Percentiles rank a stretch among this genome's conserved stretches.
phyloP scores from a whole-genome alignment of 139 green algal species.

The Klebsormidium nitens region DNA sequence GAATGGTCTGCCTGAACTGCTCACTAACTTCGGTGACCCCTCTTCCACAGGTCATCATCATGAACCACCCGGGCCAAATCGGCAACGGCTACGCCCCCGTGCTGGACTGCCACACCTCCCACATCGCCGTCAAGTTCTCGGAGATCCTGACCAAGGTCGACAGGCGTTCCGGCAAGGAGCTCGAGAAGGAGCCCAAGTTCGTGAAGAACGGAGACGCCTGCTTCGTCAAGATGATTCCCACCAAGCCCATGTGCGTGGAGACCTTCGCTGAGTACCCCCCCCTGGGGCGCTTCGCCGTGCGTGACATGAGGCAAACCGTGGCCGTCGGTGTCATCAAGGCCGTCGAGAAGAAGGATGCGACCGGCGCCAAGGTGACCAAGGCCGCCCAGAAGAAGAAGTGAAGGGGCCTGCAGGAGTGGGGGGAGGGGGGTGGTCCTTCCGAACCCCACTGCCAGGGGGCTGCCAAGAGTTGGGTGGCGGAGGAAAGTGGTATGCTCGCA shows the following conservation, averaged over 20 bases:
- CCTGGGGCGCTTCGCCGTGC: slow-evolving; percentile 63
- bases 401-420: not conserved
- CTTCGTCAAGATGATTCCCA: slow-evolving; percentile 63
- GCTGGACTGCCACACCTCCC: slow-evolving; percentile 67
- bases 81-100: slow-evolving; percentile 55
- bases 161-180: slow-evolving; percentile 61
- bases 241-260: slow-evolving; percentile 71
- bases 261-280: slow-evolving; percentile 56
- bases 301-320: slow-evolving; percentile 62
- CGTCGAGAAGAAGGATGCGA: slow-evolving; percentile 52
- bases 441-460: too few relatives aligned
- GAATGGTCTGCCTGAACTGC: not conserved
- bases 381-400: slow-evolving; percentile 53
- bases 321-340: slow-evolving; percentile 66
- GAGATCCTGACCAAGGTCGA: slow-evolving; percentile 62
- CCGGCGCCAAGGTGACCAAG: slow-evolving; percentile 49
- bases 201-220: slow-evolving; percentile 63
- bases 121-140: slow-evolving; percentile 62
- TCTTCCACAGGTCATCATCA: slow-evolving; percentile 68
- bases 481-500: not conserved
- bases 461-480: not conserved
- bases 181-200: slow-evolving; percentile 60
- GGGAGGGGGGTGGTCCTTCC: too few relatives aligned
- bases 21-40: not conserved
- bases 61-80: slow-evolving; percentile 63